Evolutionary conservation across 768 basidiomycete genomes (phyloP).

Genomic region (Suillus lakei): DNA sequence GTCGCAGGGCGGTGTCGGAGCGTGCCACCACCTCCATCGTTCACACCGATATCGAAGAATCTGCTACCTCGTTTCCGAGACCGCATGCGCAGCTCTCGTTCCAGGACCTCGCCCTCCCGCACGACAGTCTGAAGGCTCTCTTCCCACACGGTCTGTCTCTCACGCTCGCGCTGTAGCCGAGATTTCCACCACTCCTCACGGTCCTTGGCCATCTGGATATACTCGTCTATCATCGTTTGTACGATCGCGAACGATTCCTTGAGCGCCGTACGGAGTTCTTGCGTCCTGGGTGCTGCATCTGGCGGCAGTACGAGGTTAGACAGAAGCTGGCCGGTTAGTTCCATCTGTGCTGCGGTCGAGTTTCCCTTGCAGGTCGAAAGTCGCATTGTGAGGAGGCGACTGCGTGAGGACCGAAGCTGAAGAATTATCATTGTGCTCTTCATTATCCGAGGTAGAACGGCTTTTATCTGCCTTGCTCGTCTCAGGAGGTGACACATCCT

Average conservation of each 20-base stretch:
- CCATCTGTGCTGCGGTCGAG: conserved; percentile 74
- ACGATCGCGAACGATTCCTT: conserved; percentile 62
- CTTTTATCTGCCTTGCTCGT: not conserved
- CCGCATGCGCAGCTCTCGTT: conserved; percentile 72
- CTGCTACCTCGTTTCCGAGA: conserved; percentile 64
- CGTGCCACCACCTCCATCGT: conserved; percentile 23
- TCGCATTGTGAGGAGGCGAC: conserved; percentile 59
- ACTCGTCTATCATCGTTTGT: conserved; percentile 65
- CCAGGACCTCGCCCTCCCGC: conserved; percentile 81
- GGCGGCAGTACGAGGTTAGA: conserved; percentile 44
- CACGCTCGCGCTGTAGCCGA: conserved; percentile 66
- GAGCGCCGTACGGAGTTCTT: conserved; percentile 54
- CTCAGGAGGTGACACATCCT: conserved; percentile 7
- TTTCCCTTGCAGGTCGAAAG: conserved; percentile 74
- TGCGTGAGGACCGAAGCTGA: conserved; percentile 48
- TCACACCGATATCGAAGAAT: conserved; percentile 47
- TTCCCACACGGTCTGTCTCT: conserved; percentile 81
- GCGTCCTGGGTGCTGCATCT: conserved; percentile 30
- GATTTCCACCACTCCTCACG: conserved; percentile 83
- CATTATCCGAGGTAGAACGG: conserved; percentile 9
- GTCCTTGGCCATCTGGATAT: conserved; percentile 68
- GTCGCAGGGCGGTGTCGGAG: conserved; percentile 28
- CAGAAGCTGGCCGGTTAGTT: conserved; percentile 72
- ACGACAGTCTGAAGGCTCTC: conserved; percentile 88
- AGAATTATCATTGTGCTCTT: conserved; percentile 48